Evolutionary conservation across 2,329 filamentous ascomycete species (phyloP), one percentile per base, ranked within the genome.

Genomic region (Stylonectria norvegica): DNA sequence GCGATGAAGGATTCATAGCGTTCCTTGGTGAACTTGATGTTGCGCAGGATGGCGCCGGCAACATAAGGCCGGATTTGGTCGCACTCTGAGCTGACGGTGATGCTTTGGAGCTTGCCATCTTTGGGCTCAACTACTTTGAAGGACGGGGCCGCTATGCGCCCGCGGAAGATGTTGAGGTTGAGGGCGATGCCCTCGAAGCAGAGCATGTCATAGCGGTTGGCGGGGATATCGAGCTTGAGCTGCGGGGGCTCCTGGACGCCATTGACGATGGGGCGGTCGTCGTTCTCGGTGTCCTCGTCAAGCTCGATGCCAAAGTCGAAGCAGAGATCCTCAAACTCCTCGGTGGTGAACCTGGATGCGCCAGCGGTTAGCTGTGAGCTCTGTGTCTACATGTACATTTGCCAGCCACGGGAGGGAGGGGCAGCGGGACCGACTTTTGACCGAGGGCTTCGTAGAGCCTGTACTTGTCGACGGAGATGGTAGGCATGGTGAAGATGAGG

Each of bases 251-350:
- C 88, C 67, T 94, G 86, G 55, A 84, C 80, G 63, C 85, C 85
- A 70, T 89, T 77, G 58, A 86, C 77, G 43, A 85, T 71, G 20
- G 86, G 86, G 33, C 87, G 76, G 51, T 88, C 81, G 42, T 79
- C 75, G 58, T 87, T 76, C 54, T 88, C 85, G 35, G 87, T 93
- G 66, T 98, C 93, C 72, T 97, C 91, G 71, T 98, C 93, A 55
- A 98, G 79, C 69, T 98, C 93, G 63, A 98, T 94, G 45, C 90
- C 90, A 63, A 95, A 98, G 60, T 98, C 91, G 77, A 98, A 98
- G 69, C 93, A 97, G 56, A 98, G 76, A 62, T 95, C 86, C 67
- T 98, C 93, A 62, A 98, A 98, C 61, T 95, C 88, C 58, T 95
- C 81, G 50, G 88, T 93, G 40, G 91, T 95, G 68, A 87, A 91